Conservation (phyloP, 2,329 filamentous ascomycete genomes). For the Ophiosphaerella korrae region DNA sequence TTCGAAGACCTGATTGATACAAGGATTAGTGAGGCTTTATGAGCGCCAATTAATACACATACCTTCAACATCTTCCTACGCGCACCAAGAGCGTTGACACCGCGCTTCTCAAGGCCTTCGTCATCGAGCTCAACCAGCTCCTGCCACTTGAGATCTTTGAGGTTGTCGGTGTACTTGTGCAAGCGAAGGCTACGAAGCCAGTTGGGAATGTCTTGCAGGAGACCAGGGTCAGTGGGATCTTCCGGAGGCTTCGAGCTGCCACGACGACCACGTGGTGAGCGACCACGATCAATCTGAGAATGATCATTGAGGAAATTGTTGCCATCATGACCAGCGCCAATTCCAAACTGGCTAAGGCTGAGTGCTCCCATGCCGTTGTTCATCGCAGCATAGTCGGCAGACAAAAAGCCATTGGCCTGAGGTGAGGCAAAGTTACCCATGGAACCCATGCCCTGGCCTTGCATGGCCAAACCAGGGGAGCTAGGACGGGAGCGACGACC, state of each 20-base stretch:
- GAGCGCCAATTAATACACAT: slow-evolving; percentile 23
- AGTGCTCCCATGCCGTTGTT: slow-evolving; percentile 73
- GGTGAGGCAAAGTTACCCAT: slow-evolving; percentile 78
- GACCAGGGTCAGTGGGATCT: slow-evolving; percentile 87
- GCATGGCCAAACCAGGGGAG: slow-evolving; percentile 86
- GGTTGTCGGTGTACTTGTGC: slow-evolving; percentile 98
- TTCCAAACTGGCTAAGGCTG: slow-evolving; percentile 72
- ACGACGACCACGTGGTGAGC: slow-evolving; percentile 87
- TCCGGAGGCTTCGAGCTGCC: slow-evolving; percentile 97
- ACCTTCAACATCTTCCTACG: slow-evolving; percentile 98
- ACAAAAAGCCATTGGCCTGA: slow-evolving; percentile 92
- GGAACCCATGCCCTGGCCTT: slow-evolving; percentile 62
- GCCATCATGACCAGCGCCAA: slow-evolving; percentile 51
- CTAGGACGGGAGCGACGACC: slow-evolving; percentile 83
- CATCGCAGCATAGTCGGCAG: slow-evolving; percentile 81
- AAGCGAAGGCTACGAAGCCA: slow-evolving; percentile 94
- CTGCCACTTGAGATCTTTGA: slow-evolving; percentile 97
- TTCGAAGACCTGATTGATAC: slow-evolving; percentile 78
- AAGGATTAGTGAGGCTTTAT: slow-evolving; percentile 35
- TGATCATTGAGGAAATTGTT: slow-evolving; percentile 88
- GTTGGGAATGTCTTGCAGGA: slow-evolving; percentile 92
- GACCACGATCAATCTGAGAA: slow-evolving; percentile 79
- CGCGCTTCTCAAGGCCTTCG: slow-evolving; percentile 86
- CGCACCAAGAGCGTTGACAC: slow-evolving; percentile 92
- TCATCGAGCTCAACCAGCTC: slow-evolving; percentile 92